Evolutionary conservation across 805 yeast species (phyloP), one percentile per base, ranked within the genome.

Genomic region (Yarrowia sp.): DNA sequence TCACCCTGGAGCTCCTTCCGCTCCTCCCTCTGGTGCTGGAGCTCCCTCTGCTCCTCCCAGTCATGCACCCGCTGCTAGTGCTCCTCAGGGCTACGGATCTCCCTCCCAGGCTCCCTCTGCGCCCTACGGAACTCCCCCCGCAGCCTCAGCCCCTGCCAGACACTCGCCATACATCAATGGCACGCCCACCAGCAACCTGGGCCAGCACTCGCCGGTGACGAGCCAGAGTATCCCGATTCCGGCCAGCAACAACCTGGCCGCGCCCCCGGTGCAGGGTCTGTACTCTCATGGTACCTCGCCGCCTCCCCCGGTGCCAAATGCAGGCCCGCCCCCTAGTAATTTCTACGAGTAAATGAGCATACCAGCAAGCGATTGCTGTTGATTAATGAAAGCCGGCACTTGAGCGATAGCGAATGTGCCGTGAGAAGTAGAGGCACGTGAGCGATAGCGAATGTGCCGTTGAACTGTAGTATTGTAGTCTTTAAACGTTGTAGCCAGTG

Each of bases 151-250:
- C 3, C 64, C 58, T 35, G 43, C 41, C 50, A 43, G 65, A 58
- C 65, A 58, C 41, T 58, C 65, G 32, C 65, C 65, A 12, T 58
- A 58, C 65, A 42, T 58, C 65, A 58, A 58, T 14, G 65, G 65
- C 65, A 58, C 65, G 36, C 65, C 65, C 46, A 58, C 65, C 14
- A 32, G 41, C 32, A 58, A 45, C 22, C 65, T 58, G 32, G 61
- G 61, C 4, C 48, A 22, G 46, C 65, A 58, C 16, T 63, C 67
- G 45, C 67, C 67, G 5, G 67, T 49, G 11, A 3, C 67, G 16
- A 38, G 38, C 40, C 67, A 63, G 67, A 12, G 56, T 15, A 22
- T 63, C 4, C 46, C 67, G n/a, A 63, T 49, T 10, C 56, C 67
- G 22, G 5, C 5, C 56, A 40, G 16, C 40, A 49, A 46, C 56